These are phyloP conservation scores for Vitis hybrid DNA, from an alignment of 177 flowering plant species.

Conservation along the genomic window DNA sequence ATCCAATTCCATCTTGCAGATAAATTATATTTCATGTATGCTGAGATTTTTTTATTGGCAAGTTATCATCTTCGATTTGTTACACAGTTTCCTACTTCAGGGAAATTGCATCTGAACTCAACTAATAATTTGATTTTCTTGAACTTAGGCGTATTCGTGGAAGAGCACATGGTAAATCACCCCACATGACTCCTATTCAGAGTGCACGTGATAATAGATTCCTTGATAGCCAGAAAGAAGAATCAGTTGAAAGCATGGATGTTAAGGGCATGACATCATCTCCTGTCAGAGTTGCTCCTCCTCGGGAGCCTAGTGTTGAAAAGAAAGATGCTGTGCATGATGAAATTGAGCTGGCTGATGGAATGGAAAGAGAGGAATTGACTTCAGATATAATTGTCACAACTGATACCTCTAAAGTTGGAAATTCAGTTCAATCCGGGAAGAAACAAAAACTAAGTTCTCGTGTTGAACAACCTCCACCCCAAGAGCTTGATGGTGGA, in stretches of 20 bases:
- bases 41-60: no score
- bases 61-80: no score
- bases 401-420: constrained; percentile 33
- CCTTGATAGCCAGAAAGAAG: constrained; percentile 43
- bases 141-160: constrained; percentile 48
- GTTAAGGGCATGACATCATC: constrained; percentile 40
- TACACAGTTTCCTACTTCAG: no score
- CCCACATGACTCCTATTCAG: constrained; percentile 30
- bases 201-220: constrained; percentile 29
- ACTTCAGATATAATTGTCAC: constrained; percentile 19
- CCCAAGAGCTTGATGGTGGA: constrained; percentile 43
- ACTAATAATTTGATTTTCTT: not conserved
- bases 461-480: constrained; percentile 26
- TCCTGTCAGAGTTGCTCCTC: constrained; percentile 31
- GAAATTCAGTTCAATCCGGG: constrained; percentile 15
- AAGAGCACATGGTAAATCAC: constrained; percentile 37
- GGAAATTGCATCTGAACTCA: not conserved
- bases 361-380: constrained; percentile 49
- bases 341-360: constrained; percentile 39
- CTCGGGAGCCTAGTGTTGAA: constrained; percentile 45
- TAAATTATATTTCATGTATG: no score
- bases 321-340: constrained; percentile 30
- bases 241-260: constrained; percentile 43
- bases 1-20: no score
- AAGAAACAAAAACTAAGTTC: constrained; percentile 48